Base-by-base conservation (phyloP, 495 filamentous ascomycete genomes). In the Talaromyces ruber region DNA sequence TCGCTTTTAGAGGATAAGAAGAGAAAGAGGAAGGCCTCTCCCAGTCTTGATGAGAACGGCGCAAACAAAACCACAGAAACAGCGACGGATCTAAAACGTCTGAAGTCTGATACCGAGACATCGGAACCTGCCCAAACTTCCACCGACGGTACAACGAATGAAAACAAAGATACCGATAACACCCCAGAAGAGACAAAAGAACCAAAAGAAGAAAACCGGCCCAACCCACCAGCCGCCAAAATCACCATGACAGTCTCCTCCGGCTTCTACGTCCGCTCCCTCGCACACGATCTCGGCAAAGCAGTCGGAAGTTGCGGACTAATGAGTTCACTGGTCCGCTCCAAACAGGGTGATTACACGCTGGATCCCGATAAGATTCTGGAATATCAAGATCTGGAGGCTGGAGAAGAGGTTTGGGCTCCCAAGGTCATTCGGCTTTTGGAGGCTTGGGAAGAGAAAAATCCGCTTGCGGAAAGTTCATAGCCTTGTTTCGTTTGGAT, bases 221-320 rank as follows among this genome's bases (percentile, higher is more conserved):
- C 28, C 18, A n/a, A 29, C 55, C 47, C 37, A 61, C 34, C 37
- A 21, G 93, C 92, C 7, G 87, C 85, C 45, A 89, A 82, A 70
- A 82, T 99, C 56, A 84, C 86, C 60, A 91, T 99, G 89, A 96
- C 89, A 1, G 94, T 97, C 45, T 88, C 92, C 4, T 96, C 92
- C 4, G 94, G 94, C 47, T 99, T 98, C 80, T 99, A 99, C 74
- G 94, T 99, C 45, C 90, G 94, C 60, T 93, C 88, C 34, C 81
- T 99, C 50, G 90, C 90, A 60, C 92, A 98, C 67, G 95, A 99
- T 67, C 80, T 99, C 29, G 94, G 94, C 18, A 82, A 86, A 65
- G 90, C 92, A 50, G 75, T 96, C 11, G 86, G 87, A 25, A 95
- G 89, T 34, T 84, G 88, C 32, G 94, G 82, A 26, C 77, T 93